Base-by-base conservation (phyloP, 768 basidiomycete genomes). In the Termitomyces sp. region DNA sequence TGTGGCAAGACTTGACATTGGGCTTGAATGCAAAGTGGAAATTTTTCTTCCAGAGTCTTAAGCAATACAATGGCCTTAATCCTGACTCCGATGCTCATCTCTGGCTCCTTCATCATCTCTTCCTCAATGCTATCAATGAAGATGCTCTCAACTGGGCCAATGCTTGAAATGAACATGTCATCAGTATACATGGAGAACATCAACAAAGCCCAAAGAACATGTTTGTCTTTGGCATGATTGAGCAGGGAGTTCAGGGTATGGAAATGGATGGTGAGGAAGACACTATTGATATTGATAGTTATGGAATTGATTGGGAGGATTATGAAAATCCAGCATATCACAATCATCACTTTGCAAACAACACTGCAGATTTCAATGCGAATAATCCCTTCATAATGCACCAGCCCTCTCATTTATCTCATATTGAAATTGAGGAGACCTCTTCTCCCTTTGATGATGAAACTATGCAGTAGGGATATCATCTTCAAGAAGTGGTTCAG, bases 21-120 rank as follows among this genome's bases (percentile, higher is more conserved):
- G 70, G 67, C 0, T 69, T 76, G 53, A 71, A 72, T 10, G 27
- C 27, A n/a, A 77, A 75, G 54, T 80, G 77, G 77, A 74, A 48
- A 34, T 48, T 0, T 75, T 30, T 78, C 56, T 78, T 78, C 57
- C 36, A 62, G n/a, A n/a, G n/a, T n/a, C n/a, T n/a, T n/a, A n/a
- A n/a, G n/a, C n/a, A n/a, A n/a, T n/a, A n/a, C n/a, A n/a, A n/a
- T n/a, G n/a, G n/a, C n/a, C n/a, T n/a, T n/a, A n/a, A n/a, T n/a
- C n/a, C n/a, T n/a, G n/a, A n/a, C n/a, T n/a, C n/a, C n/a, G n/a
- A n/a, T n/a, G n/a, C n/a, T n/a, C n/a, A n/a, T n/a, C n/a, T n/a
- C n/a, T n/a, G n/a, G n/a, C n/a, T n/a, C n/a, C n/a, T n/a, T n/a
- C n/a, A n/a, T n/a, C n/a, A n/a, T n/a, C n/a, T n/a, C n/a, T n/a